phyloP scores from a whole-genome alignment of 495 filamentous ascomycete species.

The Aspergillus affinis region DNA sequence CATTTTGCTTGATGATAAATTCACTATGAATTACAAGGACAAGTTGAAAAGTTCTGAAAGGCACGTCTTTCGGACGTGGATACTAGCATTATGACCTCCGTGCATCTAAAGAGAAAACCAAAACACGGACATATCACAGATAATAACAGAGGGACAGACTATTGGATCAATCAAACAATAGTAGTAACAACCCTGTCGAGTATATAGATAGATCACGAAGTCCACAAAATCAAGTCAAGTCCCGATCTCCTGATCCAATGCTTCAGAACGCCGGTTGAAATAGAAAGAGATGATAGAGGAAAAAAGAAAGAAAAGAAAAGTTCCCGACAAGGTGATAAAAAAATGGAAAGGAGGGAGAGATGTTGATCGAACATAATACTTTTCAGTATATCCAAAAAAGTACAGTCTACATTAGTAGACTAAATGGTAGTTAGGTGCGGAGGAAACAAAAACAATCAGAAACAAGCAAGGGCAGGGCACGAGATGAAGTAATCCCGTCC shows the following conservation, averaged over 20 bases:
- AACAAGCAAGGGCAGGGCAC: conserved; percentile 26
- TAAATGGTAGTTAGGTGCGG: conserved; percentile 15
- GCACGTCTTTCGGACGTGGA: conserved; percentile 13
- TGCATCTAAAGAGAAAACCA: conserved; percentile 12
- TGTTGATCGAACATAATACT: background rate
- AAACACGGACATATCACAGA: conserved; percentile 11
- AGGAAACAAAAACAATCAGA: conserved; percentile 21
- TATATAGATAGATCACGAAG: conserved; percentile 22
- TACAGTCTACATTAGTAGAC: background rate
- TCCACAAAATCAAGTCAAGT: conserved; percentile 25
- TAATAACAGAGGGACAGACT: conserved; percentile 13
- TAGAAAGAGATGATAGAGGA: conserved; percentile 25
- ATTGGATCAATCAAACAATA: conserved; percentile 15
- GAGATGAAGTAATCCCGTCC: conserved; percentile 22
- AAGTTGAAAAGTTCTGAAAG: background rate
- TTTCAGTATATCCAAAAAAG: background rate
- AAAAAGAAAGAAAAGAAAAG: conserved; percentile 27
- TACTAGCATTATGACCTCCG: conserved; percentile 24
- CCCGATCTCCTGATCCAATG: conserved; percentile 39
- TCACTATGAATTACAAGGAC: background rate
- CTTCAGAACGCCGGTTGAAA: conserved; percentile 34
- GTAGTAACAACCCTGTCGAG: conserved; percentile 10
- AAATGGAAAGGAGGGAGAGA: conserved; percentile 13
- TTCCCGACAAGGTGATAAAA: conserved; percentile 23
- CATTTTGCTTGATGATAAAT: too few species aligned